Base-by-base conservation (phyloP, 2,329 filamentous ascomycete species). In the Akanthomyces lecanii region DNA sequence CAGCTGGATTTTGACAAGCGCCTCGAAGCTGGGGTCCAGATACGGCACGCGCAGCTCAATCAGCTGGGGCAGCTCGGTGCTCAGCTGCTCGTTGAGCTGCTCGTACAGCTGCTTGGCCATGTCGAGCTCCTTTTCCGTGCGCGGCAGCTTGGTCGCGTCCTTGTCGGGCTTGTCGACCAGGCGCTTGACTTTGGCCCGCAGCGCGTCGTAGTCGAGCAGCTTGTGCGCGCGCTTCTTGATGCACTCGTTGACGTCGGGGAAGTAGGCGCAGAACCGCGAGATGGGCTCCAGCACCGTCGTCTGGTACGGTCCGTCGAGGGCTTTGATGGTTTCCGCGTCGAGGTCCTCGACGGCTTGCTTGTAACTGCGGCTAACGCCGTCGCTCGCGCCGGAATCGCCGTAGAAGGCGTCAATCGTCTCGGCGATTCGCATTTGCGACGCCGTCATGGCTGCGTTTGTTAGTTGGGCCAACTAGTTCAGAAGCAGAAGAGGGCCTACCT, bases 341-440 rank as follows among this genome's bases (percentile, higher is more conserved):
- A 99, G 84, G 74, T 99, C 95, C 74, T 97, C 95, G 23, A 99
- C 96, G 10, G 95, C 95, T 76, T 98, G 93, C 78, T 98, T 99
- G 81, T 99, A 99, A 75, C 91, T 96, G 74, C 94, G 86, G 77
- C 91, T 96, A 64, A 99, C 95, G 62, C 95, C 95, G 74, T 99
- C 96, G 71, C 88, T 91, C 57, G 95, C 92, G 58, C 96, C 96
- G 1, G 93, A 89, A 74, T 99, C 95, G 62, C 95, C 95, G 79
- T 99, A 99, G 77, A 99, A 99, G 47, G 95, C 95, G 78, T 99
- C 95, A 77, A 99, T 99, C 23, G 95, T 99, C 77, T 99, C 95
- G 67, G 95, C 95, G 76, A 99, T 98, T 73, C 94, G 89, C 94
- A 99, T 98, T 79, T 99, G 95, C 61, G 93, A 97, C 59, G 95